phyloP scores from a whole-genome alignment of 306 rosid genomes.

The Glycyrrhiza uralensis region DNA sequence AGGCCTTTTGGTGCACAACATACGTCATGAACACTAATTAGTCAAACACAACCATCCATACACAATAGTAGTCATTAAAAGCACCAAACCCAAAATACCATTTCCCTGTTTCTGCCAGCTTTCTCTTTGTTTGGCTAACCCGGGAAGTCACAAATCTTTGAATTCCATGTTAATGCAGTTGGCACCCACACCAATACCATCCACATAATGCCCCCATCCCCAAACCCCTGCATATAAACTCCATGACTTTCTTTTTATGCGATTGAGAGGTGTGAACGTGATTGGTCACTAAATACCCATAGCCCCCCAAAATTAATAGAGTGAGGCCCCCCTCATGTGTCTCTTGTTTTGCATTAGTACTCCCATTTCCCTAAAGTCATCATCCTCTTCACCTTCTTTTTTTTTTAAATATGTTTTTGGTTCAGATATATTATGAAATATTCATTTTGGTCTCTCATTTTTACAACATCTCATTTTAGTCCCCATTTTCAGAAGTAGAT shows the following conservation, averaged over 20 bases:
- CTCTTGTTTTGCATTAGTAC: conserved; percentile 58
- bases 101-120: neutral
- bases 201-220: neutral
- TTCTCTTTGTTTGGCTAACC: conserved; percentile 8
- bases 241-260: conserved; percentile 34
- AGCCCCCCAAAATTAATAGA: conserved; percentile 28
- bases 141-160: conserved; percentile 13
- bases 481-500: no score
- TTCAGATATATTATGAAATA: no score
- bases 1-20: no score
- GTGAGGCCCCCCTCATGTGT: conserved; percentile 46
- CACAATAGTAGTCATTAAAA: conserved; percentile 9
- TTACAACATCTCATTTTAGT: no score
- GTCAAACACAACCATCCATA: conserved; percentile 30
- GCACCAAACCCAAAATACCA: conserved; percentile 16
- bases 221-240: conserved; percentile 11
- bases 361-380: conserved; percentile 9
- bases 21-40: neutral
- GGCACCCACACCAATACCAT: neutral
- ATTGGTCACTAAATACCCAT: conserved; percentile 27
- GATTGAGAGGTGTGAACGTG: conserved; percentile 20
- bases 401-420: no score
- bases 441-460: no score
- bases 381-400: neutral
- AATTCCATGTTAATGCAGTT: neutral